Conservation (phyloP, 768 basidiomycete genomes). For the Suillus placidus region DNA sequence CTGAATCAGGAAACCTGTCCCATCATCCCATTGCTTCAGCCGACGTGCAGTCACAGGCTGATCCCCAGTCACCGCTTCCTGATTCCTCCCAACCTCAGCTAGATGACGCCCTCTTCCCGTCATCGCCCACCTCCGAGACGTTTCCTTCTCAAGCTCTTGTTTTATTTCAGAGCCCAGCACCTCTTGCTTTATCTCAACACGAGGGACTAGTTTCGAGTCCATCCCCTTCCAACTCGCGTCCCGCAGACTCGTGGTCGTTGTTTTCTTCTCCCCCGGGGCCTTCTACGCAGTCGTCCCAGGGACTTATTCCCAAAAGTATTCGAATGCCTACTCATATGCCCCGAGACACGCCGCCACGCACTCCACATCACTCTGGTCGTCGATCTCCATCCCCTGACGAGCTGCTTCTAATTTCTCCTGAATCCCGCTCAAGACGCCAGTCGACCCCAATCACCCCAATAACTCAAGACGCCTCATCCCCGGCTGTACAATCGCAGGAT, state of each 20-base stretch:
- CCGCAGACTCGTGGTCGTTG: constrained; percentile 17
- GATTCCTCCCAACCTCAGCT: constrained; percentile 27
- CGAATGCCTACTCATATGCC: constrained; percentile 25
- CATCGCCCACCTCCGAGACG: not conserved
- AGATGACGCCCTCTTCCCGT: constrained; percentile 3
- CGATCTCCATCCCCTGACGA: constrained; percentile 28
- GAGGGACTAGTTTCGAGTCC: constrained; percentile 6
- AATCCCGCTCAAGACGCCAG: constrained; percentile 1
- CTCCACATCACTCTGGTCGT: constrained; percentile 6
- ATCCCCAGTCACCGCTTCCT: constrained; percentile 10
- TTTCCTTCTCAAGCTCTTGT: not conserved
- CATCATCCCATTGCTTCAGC: not conserved
- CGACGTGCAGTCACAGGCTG: not conserved
- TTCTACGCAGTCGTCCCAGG: constrained; percentile 5
- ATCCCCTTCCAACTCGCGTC: constrained; percentile 19
- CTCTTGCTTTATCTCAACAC: constrained; percentile 9
- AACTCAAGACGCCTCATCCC: not conserved
- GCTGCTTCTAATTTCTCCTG: constrained; percentile 18
- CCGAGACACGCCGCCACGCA: constrained; percentile 20
- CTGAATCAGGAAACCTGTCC: not conserved
- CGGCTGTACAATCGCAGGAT: not conserved
- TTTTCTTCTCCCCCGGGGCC: constrained; percentile 21
- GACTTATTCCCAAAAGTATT: not conserved
- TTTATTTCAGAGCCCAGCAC: not conserved
- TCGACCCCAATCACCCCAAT: not conserved